A percentile compares a stretch with the other conserved stretches of the same genome.
These are phyloP conservation scores for Eucalyptus victrix DNA, from an alignment of 345 rosid genomes.

Conservation along the genomic window DNA sequence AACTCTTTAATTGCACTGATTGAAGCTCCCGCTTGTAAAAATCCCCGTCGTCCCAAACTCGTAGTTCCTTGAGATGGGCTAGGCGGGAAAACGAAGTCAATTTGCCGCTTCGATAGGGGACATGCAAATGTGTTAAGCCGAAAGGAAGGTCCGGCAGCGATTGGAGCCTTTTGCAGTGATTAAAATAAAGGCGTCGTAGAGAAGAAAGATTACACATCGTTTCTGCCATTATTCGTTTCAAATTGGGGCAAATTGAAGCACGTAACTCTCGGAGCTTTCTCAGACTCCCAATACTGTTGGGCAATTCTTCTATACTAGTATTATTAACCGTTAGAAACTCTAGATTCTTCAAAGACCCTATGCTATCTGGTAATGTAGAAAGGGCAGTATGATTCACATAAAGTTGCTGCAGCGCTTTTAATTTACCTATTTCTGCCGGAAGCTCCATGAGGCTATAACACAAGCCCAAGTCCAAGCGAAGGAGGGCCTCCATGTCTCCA, in stretches of 20 bases:
- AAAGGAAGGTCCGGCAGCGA: too few relatives aligned
- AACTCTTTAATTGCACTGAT: too few relatives aligned
- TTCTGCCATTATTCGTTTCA: neutral
- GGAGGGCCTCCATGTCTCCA: too few relatives aligned
- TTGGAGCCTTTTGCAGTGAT: rapidly evolving
- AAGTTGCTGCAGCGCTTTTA: neutral
- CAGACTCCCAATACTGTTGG: neutral
- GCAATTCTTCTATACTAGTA: neutral
- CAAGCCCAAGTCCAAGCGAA: too few relatives aligned
- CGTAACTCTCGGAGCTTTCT: neutral
- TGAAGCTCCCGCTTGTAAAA: too few relatives aligned
- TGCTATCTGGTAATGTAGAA: neutral
- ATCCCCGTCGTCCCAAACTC: rapidly evolving
- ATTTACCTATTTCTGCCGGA: neutral
- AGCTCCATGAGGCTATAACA: neutral
- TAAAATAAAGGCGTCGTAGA: neutral
- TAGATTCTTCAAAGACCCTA: neutral
- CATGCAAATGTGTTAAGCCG: too few relatives aligned
- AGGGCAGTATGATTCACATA: rapidly evolving
- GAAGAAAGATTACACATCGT: neutral
- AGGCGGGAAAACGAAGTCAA: too few relatives aligned
- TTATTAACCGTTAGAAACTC: too few relatives aligned
- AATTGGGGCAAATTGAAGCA: rapidly evolving
- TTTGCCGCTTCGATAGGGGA: too few relatives aligned
- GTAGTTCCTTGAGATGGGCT: too few relatives aligned